Base-by-base conservation (phyloP, 768 basidiomycete species). In the Suillus variegatus region DNA sequence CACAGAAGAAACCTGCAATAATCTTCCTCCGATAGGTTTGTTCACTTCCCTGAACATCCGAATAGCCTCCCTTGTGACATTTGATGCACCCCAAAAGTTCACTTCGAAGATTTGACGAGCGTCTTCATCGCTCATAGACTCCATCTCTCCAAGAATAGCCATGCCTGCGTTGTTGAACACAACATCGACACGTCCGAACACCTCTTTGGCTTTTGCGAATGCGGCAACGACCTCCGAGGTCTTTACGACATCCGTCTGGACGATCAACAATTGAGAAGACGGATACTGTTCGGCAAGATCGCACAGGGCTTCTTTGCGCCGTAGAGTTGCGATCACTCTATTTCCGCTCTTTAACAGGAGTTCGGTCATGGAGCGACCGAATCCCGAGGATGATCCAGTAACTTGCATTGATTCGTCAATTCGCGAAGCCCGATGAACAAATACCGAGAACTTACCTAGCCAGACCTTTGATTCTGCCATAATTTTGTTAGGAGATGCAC, bases 101-200 rank as follows among this genome's bases (percentile, higher is more conserved):
- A 79, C 75, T 22, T 82, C 82, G 46, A 84, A 82, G 67, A 78
- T 25, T 4, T 63, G 57, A 25, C 78, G 73, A 16, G 77, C 80
- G 1, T 72, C 71, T 9, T 69, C 68, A 2, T 78, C 75, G 0
- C 72, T 67, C 35, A 74, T 67, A 6, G 70, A 74, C 67, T 84
- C 84, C 35, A 79, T 57, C 61, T 82, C 81, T 36, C 66, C 71
- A 20, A 49, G 54, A 25, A 67, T 47, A 60, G 60, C 73, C 66
- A 22, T 66, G 28, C 78, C 80, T 0, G 80, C 79, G 38, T 80
- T 81, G 60, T 76, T 79, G 67, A 79, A 74, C 14, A 81, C 80
- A 35, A 79, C 73, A 44, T 81, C 80, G 9, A 80, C 44, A 18
- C 74, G 69, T 5, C 79, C 77, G 52, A 82, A 81, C 14, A 60